A percentile compares a stretch with the other conserved stretches of the same genome.
Conservation (phyloP, 495 filamentous ascomycete species). For the Lichenothelia convexa region DNA sequence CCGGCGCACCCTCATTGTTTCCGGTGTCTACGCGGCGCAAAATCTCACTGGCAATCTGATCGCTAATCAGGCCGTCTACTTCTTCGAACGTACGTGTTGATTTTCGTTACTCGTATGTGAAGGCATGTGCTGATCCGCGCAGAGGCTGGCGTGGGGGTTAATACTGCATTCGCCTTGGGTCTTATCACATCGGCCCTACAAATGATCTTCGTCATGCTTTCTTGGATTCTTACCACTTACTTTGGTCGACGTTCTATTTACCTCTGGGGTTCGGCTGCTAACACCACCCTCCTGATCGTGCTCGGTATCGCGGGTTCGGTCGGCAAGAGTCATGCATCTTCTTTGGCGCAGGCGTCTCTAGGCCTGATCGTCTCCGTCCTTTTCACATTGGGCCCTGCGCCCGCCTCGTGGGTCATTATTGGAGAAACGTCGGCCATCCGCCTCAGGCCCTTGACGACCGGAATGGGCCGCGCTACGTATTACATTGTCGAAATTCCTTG, state of each 20-base stretch:
- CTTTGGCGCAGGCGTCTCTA: too few relatives aligned
- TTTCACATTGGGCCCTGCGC: too few relatives aligned
- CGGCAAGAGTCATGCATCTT: too few relatives aligned
- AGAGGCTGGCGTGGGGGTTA: slow-evolving; percentile 26
- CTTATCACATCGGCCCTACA: slow-evolving; percentile 31
- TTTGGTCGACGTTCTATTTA: slow-evolving; percentile 35
- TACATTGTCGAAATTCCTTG: too few relatives aligned
- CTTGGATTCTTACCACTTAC: slow-evolving; percentile 30
- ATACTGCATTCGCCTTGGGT: slow-evolving; percentile 35
- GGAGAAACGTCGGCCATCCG: too few relatives aligned
- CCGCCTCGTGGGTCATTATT: too few relatives aligned
- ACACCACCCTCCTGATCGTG: too few relatives aligned
- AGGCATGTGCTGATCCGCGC: slow-evolving; percentile 20
- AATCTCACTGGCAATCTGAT: slow-evolving; percentile 18
- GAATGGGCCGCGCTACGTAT: too few relatives aligned
- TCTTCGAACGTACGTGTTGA: slow-evolving; percentile 28
- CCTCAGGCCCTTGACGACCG: too few relatives aligned
- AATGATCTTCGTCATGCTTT: slow-evolving; percentile 33
- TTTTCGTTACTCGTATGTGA: slow-evolving; percentile 17
- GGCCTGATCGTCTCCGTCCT: too few relatives aligned
- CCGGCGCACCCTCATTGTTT: slow-evolving; percentile 40
- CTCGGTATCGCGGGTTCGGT: too few relatives aligned
- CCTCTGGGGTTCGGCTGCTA: slow-evolving; percentile 27
- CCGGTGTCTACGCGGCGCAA: slow-evolving; percentile 14
- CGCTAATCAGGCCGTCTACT: slow-evolving; percentile 23